Evolutionary conservation across 2,329 filamentous ascomycete species (phyloP).

Genomic region (Pezicula neosporulosa): DNA sequence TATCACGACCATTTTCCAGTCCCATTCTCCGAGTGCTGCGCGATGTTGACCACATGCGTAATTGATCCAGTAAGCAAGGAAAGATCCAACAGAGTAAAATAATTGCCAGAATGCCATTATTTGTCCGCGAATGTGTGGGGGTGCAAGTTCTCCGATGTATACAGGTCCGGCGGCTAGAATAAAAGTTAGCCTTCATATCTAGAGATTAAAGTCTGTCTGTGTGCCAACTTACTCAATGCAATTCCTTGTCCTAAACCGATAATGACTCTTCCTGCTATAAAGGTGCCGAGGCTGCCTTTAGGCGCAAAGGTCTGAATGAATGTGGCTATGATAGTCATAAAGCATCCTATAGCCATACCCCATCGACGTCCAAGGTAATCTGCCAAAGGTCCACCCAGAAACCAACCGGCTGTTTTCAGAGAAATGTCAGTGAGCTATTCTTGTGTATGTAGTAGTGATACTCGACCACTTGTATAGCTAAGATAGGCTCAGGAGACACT

Average conservation of each 20-base stretch:
- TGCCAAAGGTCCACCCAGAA: slow-evolving; percentile 59
- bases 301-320: slow-evolving; percentile 67
- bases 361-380: slow-evolving; percentile 59
- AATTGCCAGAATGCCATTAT: slow-evolving; percentile 71
- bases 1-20: slow-evolving; percentile 69
- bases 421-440: not conserved
- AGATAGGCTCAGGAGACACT: no score
- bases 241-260: slow-evolving; percentile 70
- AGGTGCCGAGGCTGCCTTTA: slow-evolving; percentile 56
- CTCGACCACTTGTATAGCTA: no score
- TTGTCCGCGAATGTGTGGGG: slow-evolving; percentile 59
- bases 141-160: slow-evolving; percentile 67
- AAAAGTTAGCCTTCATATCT: not conserved
- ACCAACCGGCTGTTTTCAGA: slow-evolving; percentile 43
- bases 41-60: slow-evolving; percentile 57
- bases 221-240: slow-evolving; percentile 48
- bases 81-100: slow-evolving; percentile 63
- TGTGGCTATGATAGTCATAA: slow-evolving; percentile 63
- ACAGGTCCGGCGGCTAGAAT: slow-evolving; percentile 60
- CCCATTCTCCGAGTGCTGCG: slow-evolving; percentile 60
- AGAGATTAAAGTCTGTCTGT: not conserved
- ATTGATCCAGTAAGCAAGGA: slow-evolving; percentile 64
- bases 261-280: slow-evolving; percentile 65
- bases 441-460: no score
- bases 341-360: slow-evolving; percentile 63